A percentile compares a stretch with the other conserved stretches of the same genome.
Conservation (phyloP, 331 rosid species). For the Prunus yedoensis region DNA sequence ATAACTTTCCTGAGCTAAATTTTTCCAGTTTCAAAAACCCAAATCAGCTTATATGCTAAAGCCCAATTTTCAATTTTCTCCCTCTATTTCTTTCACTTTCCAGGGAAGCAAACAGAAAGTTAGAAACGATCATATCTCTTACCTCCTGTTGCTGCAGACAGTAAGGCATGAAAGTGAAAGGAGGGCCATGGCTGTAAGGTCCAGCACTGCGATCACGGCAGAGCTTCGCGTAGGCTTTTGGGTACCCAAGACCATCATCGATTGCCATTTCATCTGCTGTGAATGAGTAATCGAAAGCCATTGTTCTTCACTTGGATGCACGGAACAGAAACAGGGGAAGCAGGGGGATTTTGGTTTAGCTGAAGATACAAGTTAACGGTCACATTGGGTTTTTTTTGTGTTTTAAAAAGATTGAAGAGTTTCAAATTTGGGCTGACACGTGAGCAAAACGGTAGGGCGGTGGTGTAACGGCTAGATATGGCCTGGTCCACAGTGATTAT, state of each 20-base stretch:
- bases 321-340: constrained; percentile 21
- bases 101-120: neutral
- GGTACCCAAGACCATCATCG: constrained; percentile 72
- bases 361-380: constrained; percentile 48
- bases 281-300: constrained; percentile 63
- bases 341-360: neutral
- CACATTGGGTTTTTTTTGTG: constrained; percentile 24
- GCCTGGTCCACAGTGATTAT: constrained; percentile 28
- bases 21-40: neutral
- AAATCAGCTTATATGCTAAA: neutral
- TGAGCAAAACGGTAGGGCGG: constrained; percentile 15
- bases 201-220: constrained; percentile 53
- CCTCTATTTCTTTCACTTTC: constrained; percentile 1
- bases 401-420: neutral
- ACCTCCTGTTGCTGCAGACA: constrained; percentile 73
- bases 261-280: constrained; percentile 56
- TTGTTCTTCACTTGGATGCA: constrained; percentile 20
- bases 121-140: neutral
- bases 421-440: constrained; percentile 28
- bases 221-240: constrained; percentile 66
- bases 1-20: neutral
- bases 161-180: constrained; percentile 73
- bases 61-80: neutral
- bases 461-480: constrained; percentile 46
- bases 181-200: constrained; percentile 73